Conservation (phyloP, 805 yeast genomes). For the Teunomyces tritomae region DNA sequence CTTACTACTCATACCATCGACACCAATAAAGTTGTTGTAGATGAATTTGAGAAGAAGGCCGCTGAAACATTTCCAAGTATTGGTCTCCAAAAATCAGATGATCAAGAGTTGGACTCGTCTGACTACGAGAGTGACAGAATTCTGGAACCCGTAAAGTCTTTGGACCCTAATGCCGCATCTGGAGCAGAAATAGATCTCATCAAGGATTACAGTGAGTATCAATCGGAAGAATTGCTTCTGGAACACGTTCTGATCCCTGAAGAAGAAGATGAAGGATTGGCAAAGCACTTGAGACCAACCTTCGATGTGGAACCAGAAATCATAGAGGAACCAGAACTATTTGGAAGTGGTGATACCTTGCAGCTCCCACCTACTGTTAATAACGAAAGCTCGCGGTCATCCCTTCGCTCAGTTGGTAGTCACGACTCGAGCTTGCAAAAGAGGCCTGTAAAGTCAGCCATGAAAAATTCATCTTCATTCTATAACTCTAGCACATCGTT, state of each 20-base stretch:
- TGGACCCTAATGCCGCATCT: constrained; percentile 2
- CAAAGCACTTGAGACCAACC: constrained; percentile 27
- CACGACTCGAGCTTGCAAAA: constrained; percentile 19
- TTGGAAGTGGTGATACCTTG: constrained; percentile 21
- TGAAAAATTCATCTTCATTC: constrained; percentile 38
- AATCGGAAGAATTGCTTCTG: constrained; percentile 20
- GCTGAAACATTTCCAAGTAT: constrained; percentile 1
- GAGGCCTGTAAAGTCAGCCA: constrained; percentile 52
- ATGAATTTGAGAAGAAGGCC: constrained; percentile 21
- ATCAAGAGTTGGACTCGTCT: constrained; percentile 1
- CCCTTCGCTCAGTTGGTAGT: constrained; percentile 27
- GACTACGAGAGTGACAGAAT: constrained; percentile 2
- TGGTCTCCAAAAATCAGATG: background rate
- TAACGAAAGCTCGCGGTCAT: constrained; percentile 27
- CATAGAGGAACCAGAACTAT: constrained; percentile 15
- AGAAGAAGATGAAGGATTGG: constrained; percentile 9
- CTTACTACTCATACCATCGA: constrained; percentile 15
- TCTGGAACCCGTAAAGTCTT: background rate
- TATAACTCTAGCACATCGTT: constrained; percentile 12
- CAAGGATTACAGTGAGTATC: constrained; percentile 15
- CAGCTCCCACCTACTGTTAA: constrained; percentile 13
- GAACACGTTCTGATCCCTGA: constrained; percentile 1
- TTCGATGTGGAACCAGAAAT: constrained; percentile 31
- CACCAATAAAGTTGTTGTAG: constrained; percentile 21
- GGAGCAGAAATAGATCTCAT: constrained; percentile 18